Evolutionary conservation across 176 grass and related monocot genomes (phyloP).

Genomic region (Triticum dicoccoides): DNA sequence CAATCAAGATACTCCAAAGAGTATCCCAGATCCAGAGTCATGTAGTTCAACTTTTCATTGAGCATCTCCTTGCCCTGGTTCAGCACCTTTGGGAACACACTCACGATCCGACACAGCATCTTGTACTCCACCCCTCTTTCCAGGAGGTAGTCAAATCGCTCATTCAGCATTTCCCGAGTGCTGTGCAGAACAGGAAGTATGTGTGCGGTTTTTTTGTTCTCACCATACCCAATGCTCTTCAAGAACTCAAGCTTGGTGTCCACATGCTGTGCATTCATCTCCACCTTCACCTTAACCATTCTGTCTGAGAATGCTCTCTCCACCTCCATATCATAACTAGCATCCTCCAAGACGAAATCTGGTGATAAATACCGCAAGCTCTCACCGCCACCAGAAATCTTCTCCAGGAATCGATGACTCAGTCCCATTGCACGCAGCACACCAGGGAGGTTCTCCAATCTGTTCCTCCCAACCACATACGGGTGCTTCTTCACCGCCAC

Average conservation of each 20-base stretch:
- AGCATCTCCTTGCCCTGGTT: constrained; percentile 70
- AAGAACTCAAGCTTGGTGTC: constrained; percentile 66
- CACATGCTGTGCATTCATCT: constrained; percentile 36
- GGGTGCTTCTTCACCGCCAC: constrained; percentile 35
- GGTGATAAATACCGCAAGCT: constrained; percentile 40
- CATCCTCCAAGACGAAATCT: constrained; percentile 54
- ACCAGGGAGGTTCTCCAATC: constrained; percentile 57
- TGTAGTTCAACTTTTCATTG: constrained; percentile 66
- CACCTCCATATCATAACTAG: constrained; percentile 40
- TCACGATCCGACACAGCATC: constrained; percentile 72
- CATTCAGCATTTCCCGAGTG: constrained; percentile 50
- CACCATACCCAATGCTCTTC: constrained; percentile 71
- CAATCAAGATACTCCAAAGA: constrained; percentile 68
- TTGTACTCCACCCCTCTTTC: constrained; percentile 62
- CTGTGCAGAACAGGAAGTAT: constrained; percentile 35
- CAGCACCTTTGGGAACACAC: constrained; percentile 53
- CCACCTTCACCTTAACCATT: constrained; percentile 50
- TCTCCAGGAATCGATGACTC: constrained; percentile 45
- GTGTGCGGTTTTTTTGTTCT: constrained; percentile 48
- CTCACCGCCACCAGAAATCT: constrained; percentile 37
- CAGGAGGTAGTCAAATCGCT: constrained; percentile 66
- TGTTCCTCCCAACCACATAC: constrained; percentile 72
- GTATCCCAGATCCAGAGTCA: constrained; percentile 63
- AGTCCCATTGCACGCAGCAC: constrained; percentile 58
- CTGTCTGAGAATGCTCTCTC: constrained; percentile 52